Evolutionary conservation across 2,329 filamentous ascomycete species (phyloP), one percentile per base, ranked within the genome.

Genomic region (Trichoderma endophyticum): DNA sequence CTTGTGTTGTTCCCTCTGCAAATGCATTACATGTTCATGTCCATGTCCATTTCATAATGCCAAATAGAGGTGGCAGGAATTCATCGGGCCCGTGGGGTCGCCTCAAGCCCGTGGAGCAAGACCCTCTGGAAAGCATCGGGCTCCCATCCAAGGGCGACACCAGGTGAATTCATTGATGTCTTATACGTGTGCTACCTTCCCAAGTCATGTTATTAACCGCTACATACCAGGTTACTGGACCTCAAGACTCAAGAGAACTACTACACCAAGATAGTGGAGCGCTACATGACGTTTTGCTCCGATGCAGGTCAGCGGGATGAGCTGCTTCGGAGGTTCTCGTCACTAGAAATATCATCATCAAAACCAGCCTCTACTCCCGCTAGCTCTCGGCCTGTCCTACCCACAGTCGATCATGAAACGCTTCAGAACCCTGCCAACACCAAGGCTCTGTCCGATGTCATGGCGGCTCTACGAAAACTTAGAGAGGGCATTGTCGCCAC

Each of bases 71-170:
- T 56, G 78, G 75, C 59, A 80, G 78, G 63, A 74, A 76, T 18
- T 74, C 79, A 11, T 88, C 89, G 62, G 86, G 86, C 65, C 86
- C 88, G 75, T 93, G 91, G 90, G 89, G 88, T 73, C 87, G 92
- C 74, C 84, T 97, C 74, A 94, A 92, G 80, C 91, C 93, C 14
- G 87, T 91, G 73, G 89, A 91, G 59, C 84, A 90, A 71, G 94
- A 98, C 80, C 89, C 93, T 15, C 85, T 98, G 32, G 93, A 97
- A 76, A 88, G 86, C 73, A 92, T 97, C 75, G 95, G 95, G 2
- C 86, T 97, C 75, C 93, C 93, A 5, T 97, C 94, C 2, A 98
- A 97, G 79, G 95, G 95, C 67, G 95, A 98, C 81, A 92, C 87
- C 62, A 91, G 92, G 94, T 43, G 18, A 43, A 43, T 95, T 85